Conservation (phyloP, 1,139 yeast species). For the Yamadazyma pseudoaaseri region DNA sequence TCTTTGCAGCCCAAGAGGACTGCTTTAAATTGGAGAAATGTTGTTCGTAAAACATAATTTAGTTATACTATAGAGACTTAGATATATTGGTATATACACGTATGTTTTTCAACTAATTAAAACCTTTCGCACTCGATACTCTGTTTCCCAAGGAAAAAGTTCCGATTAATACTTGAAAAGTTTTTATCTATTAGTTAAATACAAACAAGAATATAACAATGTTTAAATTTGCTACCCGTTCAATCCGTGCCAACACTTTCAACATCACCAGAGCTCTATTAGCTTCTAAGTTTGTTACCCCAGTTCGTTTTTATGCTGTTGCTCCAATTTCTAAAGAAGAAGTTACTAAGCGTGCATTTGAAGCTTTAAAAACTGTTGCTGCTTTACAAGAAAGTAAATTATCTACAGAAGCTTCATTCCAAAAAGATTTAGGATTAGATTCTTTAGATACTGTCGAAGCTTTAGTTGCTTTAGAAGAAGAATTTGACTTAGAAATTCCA, state of each 20-base stretch:
- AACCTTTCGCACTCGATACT: neutral
- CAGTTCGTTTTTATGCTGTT: constrained; percentile 47
- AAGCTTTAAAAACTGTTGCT: constrained; percentile 51
- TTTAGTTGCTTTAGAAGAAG: constrained; percentile 70
- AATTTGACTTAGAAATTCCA: constrained; percentile 68
- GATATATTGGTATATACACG: constrained; percentile 2
- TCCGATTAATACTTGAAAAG: neutral
- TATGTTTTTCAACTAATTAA: neutral
- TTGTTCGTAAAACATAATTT: constrained; percentile 8
- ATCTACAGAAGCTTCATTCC: constrained; percentile 48
- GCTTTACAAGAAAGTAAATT: constrained; percentile 50
- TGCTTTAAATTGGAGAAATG: constrained; percentile 47
- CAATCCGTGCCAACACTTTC: constrained; percentile 25
- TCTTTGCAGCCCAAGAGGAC: constrained; percentile 35
- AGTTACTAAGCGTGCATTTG: constrained; percentile 47
- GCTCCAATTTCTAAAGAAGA: constrained; percentile 49
- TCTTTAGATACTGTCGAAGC: constrained; percentile 72
- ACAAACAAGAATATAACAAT: constrained; percentile 18
- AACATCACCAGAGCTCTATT: constrained; percentile 31
- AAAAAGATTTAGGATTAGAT: constrained; percentile 66
- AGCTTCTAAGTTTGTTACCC: constrained; percentile 24
- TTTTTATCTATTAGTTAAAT: constrained; percentile 1
- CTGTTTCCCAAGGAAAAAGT: too few relatives aligned
- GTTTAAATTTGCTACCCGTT: constrained; percentile 43
- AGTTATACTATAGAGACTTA: neutral